Evolutionary conservation across 179 eudicot species (phyloP).

Genomic region (Camellia oleifera): DNA sequence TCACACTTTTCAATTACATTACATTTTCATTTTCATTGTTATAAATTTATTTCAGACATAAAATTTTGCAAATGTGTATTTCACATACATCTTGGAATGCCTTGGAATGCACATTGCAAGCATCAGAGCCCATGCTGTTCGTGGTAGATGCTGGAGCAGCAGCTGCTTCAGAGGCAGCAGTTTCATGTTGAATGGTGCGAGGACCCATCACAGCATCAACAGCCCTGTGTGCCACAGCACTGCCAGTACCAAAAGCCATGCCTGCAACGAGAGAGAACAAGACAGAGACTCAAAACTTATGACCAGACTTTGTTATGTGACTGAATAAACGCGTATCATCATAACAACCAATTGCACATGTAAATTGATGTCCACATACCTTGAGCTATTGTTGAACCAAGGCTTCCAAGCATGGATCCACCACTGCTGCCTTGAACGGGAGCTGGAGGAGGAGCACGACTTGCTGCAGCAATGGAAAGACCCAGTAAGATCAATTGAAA

Average conservation of each 20-base stretch:
- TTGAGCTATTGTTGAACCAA: conserved; percentile 84
- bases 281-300: not conserved
- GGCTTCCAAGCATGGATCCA: conserved; percentile 65
- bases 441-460: conserved; percentile 87
- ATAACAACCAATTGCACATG: not conserved
- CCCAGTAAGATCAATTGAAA: not conserved
- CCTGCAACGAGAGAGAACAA: conserved; percentile 35
- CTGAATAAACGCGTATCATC: not conserved
- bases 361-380: conserved; percentile 36
- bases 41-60: not conserved
- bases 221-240: conserved; percentile 90
- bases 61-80: not conserved
- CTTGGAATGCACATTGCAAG: conserved; percentile 49
- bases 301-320: not conserved
- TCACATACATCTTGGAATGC: conserved; percentile 81
- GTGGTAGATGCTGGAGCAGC: conserved; percentile 45
- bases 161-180: conserved; percentile 51
- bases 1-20: not conserved
- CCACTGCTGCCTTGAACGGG: conserved; percentile 62
- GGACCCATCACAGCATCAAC: conserved; percentile 87
- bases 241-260: conserved; percentile 89
- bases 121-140: conserved; percentile 39
- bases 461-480: conserved; percentile 25
- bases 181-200: conserved; percentile 77
- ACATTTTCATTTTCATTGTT: not conserved